These are phyloP conservation scores for Tubosaeta sp. DNA, from an alignment of 768 basidiomycete genomes.

Conservation along the genomic window DNA sequence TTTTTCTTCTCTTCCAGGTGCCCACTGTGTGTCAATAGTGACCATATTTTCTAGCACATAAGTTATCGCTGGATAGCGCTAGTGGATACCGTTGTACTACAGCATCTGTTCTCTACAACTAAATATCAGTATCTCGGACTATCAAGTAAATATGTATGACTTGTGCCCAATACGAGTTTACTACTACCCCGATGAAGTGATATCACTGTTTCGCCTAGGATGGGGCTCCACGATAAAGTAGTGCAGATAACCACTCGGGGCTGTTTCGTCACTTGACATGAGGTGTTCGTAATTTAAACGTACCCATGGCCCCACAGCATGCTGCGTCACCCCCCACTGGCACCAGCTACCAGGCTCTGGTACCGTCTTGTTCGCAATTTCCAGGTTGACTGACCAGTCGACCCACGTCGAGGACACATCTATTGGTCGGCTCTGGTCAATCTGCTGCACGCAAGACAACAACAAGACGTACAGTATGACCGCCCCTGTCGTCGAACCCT, in stretches of 20 bases:
- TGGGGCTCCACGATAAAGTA: slow-evolving; percentile 4
- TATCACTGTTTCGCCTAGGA: not conserved
- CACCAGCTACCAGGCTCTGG: not conserved
- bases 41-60: slow-evolving; percentile 10
- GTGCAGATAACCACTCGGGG: not conserved
- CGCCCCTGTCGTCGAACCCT: slow-evolving; percentile 28
- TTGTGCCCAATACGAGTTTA: slow-evolving; percentile 1
- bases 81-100: slow-evolving; percentile 16
- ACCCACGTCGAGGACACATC: not conserved
- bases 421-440: not conserved
- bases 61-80: slow-evolving; percentile 19
- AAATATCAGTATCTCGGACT: slow-evolving; percentile 1
- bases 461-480: not conserved
- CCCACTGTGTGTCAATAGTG: not conserved
- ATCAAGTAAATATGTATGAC: not conserved
- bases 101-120: slow-evolving; percentile 5
- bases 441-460: not conserved
- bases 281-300: slow-evolving; percentile 8
- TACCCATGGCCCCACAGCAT: slow-evolving; percentile 2
- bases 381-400: not conserved
- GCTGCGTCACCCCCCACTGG: slow-evolving; percentile 3
- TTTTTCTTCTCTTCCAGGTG: not conserved
- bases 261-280: slow-evolving; percentile 8
- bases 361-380: not conserved
- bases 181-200: not conserved